Conservation (phyloP, 2,329 filamentous ascomycete genomes). For the Xylaria sp. region DNA sequence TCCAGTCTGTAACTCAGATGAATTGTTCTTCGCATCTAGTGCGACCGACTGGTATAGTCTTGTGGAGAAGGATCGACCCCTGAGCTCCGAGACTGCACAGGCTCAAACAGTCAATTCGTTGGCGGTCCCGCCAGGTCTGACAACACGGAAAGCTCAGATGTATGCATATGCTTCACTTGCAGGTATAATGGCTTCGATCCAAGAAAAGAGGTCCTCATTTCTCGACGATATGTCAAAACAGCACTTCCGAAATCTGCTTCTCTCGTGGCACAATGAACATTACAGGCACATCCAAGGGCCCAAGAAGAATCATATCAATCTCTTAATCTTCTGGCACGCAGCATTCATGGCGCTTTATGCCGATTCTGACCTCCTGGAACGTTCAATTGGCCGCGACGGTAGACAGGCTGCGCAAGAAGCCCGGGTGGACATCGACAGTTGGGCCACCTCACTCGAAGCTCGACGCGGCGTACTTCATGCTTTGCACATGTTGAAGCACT, state of each 20-base stretch:
- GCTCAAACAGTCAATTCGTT: not conserved
- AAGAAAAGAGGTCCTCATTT: slow-evolving; percentile 18
- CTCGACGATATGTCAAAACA: slow-evolving; percentile 20
- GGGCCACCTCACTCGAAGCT: slow-evolving; percentile 21
- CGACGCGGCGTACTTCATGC: slow-evolving; percentile 23
- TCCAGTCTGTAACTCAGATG: slow-evolving; percentile 21
- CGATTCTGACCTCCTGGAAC: slow-evolving; percentile 19
- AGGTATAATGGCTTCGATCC: slow-evolving; percentile 25
- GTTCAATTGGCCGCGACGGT: slow-evolving; percentile 24
- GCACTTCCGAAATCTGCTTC: slow-evolving; percentile 19
- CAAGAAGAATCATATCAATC: slow-evolving; percentile 24
- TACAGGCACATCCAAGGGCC: slow-evolving; percentile 20
- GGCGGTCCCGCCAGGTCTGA: not conserved
- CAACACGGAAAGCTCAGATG: slow-evolving; percentile 21
- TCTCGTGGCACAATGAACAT: slow-evolving; percentile 24
- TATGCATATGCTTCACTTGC: slow-evolving; percentile 25
- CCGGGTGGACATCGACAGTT: slow-evolving; percentile 8
- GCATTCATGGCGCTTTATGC: slow-evolving; percentile 24
- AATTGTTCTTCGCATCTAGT: slow-evolving; percentile 23
- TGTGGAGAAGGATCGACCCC: slow-evolving; percentile 7
- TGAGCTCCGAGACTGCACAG: not conserved
- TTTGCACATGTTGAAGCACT: slow-evolving; percentile 18
- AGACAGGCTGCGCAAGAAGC: slow-evolving; percentile 19
- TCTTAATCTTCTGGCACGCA: slow-evolving; percentile 25
- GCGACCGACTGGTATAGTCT: slow-evolving; percentile 21